Base-by-base conservation (phyloP, 148 eudicot genomes). In the Salicornia ramosissima region DNA sequence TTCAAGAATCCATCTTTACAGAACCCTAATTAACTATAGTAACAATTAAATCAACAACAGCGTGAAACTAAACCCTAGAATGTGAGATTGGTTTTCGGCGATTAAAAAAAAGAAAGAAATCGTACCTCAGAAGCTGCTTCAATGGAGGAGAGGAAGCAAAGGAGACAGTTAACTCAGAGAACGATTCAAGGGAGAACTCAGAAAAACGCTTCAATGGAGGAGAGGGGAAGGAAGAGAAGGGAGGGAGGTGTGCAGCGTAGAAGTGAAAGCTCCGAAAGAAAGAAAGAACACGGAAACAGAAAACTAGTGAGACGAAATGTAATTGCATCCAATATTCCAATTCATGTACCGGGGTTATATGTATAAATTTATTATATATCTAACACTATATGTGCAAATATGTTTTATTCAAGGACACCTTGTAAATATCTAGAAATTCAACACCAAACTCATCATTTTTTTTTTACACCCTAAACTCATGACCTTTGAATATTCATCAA, bases 191-290 rank as follows among this genome's bases (percentile, higher is more conserved):
- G 47, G 42, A 64, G 13, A 45, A 45, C 14, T 45, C 11, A 13
- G n/a, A 45, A 13, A 13, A 11, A 0, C 56, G 26, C 56, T 52
- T 52, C 56, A 21, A 26, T 0, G 43, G 42, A 64, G 13, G 36
- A 40, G 22, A 13, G 68, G 21, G 19, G 30, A 42, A 21, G 36
- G 31, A 34, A 58, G 68, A 45, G 71, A 16, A 13, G 34, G 28
- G 68, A 39, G 68, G 50, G 59, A 34, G 33, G 53, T 51, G 56
- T 47, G 57, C 19, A 36, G 54, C 54, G 69, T 11, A 46, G 69
- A 31, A 47, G 70, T 19, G 52, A 19, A 49, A 49, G 40, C 40
- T 36, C 40, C 40, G 40, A 36, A 36, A 36, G 40, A 8, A 8
- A 8, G 40, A 36, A 36, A 36, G 8, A 36, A n/a, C n/a, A n/a